Percentiles rank a stretch among this genome's conserved stretches.
Evolutionary conservation across 495 filamentous ascomycete species (phyloP).

Genomic region (Lasiosphaeria miniovina): DNA sequence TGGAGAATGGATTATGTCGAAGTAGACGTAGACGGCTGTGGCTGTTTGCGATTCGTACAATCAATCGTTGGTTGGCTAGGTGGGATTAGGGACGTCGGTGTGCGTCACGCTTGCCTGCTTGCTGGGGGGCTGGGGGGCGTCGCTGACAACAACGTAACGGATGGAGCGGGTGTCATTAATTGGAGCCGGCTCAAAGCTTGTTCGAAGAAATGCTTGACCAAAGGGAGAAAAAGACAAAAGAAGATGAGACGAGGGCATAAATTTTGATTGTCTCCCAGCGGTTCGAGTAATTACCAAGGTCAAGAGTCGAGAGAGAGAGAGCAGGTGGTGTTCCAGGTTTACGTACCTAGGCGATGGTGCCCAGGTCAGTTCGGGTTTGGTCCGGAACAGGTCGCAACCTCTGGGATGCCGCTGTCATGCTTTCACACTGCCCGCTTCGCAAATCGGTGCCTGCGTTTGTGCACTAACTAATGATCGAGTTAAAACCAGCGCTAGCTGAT

Average conservation of each 20-base stretch:
- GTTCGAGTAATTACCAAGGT: not conserved
- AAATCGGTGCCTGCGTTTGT: not conserved
- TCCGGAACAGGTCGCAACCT: slow-evolving; percentile 1
- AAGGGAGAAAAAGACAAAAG: not conserved
- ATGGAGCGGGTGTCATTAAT: not conserved
- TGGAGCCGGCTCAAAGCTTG: not conserved
- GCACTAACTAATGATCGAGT: not conserved
- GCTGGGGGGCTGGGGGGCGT: not conserved
- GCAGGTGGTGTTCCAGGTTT: not conserved
- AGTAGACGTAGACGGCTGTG: not conserved
- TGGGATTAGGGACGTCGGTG: not conserved
- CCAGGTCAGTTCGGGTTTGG: not conserved
- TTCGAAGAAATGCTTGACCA: not conserved
- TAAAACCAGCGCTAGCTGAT: not conserved
- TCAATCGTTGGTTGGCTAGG: not conserved
- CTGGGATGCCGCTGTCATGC: not conserved
- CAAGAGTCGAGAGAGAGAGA: not conserved
- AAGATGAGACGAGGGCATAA: not conserved
- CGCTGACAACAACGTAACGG: not conserved
- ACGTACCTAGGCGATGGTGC: not conserved
- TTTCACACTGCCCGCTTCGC: not conserved
- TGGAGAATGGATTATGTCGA: not conserved
- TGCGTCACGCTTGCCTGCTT: slow-evolving; percentile 2
- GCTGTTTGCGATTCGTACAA: not conserved
- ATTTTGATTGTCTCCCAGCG: not conserved